Evolutionary conservation across 805 yeast species (phyloP).

Genomic region (Metschnikowia henanensis): DNA sequence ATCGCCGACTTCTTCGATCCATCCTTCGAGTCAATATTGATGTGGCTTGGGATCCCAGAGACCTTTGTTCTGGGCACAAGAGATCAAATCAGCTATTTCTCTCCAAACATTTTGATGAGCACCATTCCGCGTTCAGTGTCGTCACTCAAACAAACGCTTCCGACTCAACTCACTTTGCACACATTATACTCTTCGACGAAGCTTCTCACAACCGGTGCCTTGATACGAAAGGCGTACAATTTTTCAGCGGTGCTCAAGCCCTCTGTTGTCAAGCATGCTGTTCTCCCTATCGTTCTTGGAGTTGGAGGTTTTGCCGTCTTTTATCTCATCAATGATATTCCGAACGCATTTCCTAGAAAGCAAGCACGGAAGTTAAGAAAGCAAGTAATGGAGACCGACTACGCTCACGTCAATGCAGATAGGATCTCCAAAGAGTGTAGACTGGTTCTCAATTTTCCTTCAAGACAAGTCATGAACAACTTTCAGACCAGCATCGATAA

Average conservation of each 20-base stretch:
- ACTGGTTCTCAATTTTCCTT: constrained; percentile 76
- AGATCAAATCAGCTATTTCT: constrained; percentile 30
- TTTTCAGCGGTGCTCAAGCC: constrained; percentile 37
- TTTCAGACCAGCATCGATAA: constrained; percentile 68
- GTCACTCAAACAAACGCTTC: constrained; percentile 31
- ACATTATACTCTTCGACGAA: constrained; percentile 41
- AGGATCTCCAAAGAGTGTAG: constrained; percentile 82
- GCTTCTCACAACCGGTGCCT: constrained; percentile 42
- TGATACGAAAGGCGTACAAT: constrained; percentile 37
- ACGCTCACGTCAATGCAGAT: constrained; percentile 72
- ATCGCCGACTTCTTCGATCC: constrained; percentile 82
- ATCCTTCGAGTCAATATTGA: constrained; percentile 56
- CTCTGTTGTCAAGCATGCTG: constrained; percentile 44
- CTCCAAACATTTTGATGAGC: constrained; percentile 33
- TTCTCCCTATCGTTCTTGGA: constrained; percentile 52
- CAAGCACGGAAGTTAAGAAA: constrained; percentile 67
- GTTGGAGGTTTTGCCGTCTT: constrained; percentile 54
- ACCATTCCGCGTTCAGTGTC: constrained; percentile 30
- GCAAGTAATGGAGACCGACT: constrained; percentile 68
- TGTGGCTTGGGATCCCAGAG: constrained; percentile 42
- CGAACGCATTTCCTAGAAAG: constrained; percentile 85
- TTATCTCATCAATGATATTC: constrained; percentile 77
- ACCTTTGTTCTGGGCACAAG: constrained; percentile 27
- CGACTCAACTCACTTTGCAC: constrained; percentile 41
- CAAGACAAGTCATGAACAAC: constrained; percentile 73